These are phyloP conservation scores for Halophytophthora polymorphica DNA, from an alignment of 352 stramenopile genomes.

Conservation along the genomic window DNA sequence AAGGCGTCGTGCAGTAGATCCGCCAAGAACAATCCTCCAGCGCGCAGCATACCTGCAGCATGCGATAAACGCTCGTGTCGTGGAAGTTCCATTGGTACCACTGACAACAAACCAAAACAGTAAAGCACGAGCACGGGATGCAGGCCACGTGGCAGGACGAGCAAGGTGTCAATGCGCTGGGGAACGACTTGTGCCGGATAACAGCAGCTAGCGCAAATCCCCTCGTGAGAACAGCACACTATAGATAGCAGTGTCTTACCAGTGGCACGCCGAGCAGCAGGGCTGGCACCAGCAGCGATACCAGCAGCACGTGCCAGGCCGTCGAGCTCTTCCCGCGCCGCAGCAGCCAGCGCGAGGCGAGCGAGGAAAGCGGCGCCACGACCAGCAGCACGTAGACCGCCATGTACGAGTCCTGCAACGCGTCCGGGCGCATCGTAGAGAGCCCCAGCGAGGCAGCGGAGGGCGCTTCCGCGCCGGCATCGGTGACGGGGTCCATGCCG, in stretches of 20 bases:
- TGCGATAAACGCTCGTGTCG: slow-evolving; percentile 21
- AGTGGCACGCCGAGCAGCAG: slow-evolving; percentile 39
- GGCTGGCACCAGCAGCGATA: slow-evolving; percentile 38
- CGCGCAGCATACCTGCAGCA: slow-evolving; percentile 16
- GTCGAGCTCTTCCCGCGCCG: slow-evolving; percentile 41
- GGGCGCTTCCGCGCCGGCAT: not conserved
- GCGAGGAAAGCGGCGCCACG: slow-evolving; percentile 31
- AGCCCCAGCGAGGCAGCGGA: slow-evolving; percentile 19
- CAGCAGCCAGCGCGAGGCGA: slow-evolving; percentile 35
- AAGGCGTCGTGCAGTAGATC: not conserved
- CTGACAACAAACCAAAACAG: not conserved
- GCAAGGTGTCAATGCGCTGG: not conserved
- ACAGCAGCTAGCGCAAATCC: not conserved
- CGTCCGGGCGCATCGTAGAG: slow-evolving; percentile 44
- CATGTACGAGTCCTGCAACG: slow-evolving; percentile 37
- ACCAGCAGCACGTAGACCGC: slow-evolving; percentile 48
- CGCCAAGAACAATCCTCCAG: not conserved
- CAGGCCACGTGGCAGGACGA: not conserved
- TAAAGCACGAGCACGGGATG: slow-evolving; percentile 8
- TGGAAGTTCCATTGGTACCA: slow-evolving; percentile 5
- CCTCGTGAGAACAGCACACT: not conserved
- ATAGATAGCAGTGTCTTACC: slow-evolving; percentile 20
- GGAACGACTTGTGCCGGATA: not conserved
- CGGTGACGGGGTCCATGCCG: not conserved
- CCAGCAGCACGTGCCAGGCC: slow-evolving; percentile 34